Percentiles rank a stretch among this genome's conserved stretches.
phyloP scores from a whole-genome alignment of 1,284 basidiomycete genomes.

The Singerocomus rubriflavus region DNA sequence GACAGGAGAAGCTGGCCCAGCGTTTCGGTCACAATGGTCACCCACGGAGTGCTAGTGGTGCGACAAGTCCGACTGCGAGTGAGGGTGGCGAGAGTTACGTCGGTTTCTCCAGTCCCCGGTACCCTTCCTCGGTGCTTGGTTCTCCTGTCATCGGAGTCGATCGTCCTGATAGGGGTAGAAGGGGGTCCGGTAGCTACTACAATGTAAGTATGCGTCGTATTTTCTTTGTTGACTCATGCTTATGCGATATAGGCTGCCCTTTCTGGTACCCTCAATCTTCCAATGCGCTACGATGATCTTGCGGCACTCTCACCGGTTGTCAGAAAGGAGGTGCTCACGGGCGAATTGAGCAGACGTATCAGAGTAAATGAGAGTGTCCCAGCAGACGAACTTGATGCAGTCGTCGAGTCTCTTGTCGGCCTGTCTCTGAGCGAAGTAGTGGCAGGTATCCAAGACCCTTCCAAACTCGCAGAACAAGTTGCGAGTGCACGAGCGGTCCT shows the following conservation, averaged over 20 bases:
- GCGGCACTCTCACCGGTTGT: slow-evolving; percentile 78
- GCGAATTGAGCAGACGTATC: slow-evolving; percentile 75
- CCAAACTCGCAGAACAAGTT: slow-evolving; percentile 63
- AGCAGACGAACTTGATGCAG: slow-evolving; percentile 52
- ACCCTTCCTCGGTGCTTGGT: slow-evolving; percentile 46
- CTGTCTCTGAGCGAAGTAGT: slow-evolving; percentile 75
- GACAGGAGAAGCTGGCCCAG: slow-evolving; percentile 83
- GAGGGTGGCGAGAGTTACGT: slow-evolving; percentile 72
- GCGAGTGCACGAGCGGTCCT: slow-evolving; percentile 43
- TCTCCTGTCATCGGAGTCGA: slow-evolving; percentile 56
- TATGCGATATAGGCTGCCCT: slow-evolving; percentile 59
- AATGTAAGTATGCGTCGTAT: slow-evolving; percentile 45
- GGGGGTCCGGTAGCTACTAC: slow-evolving; percentile 81
- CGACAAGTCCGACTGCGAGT: slow-evolving; percentile 76
- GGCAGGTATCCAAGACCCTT: slow-evolving; percentile 66
- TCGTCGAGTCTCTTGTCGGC: slow-evolving; percentile 67
- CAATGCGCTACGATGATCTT: slow-evolving; percentile 80
- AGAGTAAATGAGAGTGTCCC: slow-evolving; percentile 53
- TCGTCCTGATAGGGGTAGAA: slow-evolving; percentile 58
- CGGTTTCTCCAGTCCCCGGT: slow-evolving; percentile 71
- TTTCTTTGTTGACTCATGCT: not conserved
- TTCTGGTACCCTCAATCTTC: slow-evolving; percentile 69
- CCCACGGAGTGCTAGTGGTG: slow-evolving; percentile 72
- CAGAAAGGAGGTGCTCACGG: slow-evolving; percentile 77
- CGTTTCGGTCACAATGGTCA: slow-evolving; percentile 74